Evolutionary conservation across 257 asterid genomes (phyloP).

Genomic region (Solanum boliviense): DNA sequence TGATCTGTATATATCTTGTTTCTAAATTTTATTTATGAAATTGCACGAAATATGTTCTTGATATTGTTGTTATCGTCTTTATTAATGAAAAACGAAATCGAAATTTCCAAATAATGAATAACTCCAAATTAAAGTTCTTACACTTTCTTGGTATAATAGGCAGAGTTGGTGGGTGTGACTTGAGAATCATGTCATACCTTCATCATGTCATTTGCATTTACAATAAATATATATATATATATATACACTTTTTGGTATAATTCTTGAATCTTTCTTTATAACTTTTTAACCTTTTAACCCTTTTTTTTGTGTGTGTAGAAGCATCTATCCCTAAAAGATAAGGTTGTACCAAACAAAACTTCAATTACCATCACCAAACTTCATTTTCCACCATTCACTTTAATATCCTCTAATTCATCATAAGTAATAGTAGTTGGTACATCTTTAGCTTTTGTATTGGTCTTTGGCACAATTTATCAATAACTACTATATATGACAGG

Average conservation of each 20-base stretch:
- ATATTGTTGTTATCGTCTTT: neutral
- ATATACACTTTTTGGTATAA: neutral
- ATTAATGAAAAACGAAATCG: neutral
- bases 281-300: neutral
- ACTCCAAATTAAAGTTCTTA: neutral
- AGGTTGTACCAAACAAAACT: neutral
- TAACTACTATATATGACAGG: neutral
- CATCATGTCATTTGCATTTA: neutral
- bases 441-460: neutral
- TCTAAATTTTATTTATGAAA: no score
- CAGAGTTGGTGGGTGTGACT: neutral
- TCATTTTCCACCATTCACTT: neutral
- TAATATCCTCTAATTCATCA: neutral
- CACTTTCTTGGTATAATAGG: neutral
- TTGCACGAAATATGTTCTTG: no score
- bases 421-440: neutral
- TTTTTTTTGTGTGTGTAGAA: neutral
- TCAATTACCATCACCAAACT: neutral
- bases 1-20: accelerated
- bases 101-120: neutral
- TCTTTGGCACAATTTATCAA: neutral
- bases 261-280: neutral
- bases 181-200: neutral
- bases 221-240: no score
- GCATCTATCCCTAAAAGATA: neutral